Evolutionary conservation across 2,329 filamentous ascomycete species (phyloP), one percentile per base, ranked within the genome.

Genomic region (Xylaria sp.): DNA sequence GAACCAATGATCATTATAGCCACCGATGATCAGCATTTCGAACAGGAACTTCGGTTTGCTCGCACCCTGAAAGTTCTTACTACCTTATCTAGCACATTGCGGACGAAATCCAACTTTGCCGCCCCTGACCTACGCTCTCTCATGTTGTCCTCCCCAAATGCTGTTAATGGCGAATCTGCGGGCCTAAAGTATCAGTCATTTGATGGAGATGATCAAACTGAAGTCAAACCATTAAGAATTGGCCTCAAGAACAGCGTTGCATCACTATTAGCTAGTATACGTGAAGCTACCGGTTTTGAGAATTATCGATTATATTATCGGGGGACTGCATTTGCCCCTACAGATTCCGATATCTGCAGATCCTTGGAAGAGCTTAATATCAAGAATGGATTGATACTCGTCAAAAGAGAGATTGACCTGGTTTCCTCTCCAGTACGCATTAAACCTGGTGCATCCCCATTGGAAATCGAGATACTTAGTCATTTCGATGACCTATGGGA

Each of bases 401-500:
- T 93, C 46, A 89, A 87, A 68, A 82, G 83, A 15, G 84, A 87
- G 45, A 80, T 83, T 19, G 80, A 83, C 14, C 72, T 77, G 0
- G 74, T 78, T 8, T 76, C 78, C 3, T 76, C 80, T 60, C 73
- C 82, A 25, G 69, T 79, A 65, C 72, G 80, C 31, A 77, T 83
- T 55, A 81, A 80, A 64, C 82, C 77, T 54, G 86, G 79, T 52
- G 84, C 80, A 49, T 88, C 80, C 65, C 84, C 79, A 37, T 83
- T 98, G 2, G 92, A 98, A 73, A 83, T 86, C 12, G 91, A 94
- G 70, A 88, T 98, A 21, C 80, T 95, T 68, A 84, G 88, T 60
- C 91, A 96, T 75, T 96, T 97, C 71, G 85, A 92, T 57, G 88
- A 94, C 64, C 78, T 99, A 23, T 97, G 95, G 83, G 85, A 87